phyloP scores from a whole-genome alignment of 768 basidiomycete genomes.

The Leccinellum luteum region DNA sequence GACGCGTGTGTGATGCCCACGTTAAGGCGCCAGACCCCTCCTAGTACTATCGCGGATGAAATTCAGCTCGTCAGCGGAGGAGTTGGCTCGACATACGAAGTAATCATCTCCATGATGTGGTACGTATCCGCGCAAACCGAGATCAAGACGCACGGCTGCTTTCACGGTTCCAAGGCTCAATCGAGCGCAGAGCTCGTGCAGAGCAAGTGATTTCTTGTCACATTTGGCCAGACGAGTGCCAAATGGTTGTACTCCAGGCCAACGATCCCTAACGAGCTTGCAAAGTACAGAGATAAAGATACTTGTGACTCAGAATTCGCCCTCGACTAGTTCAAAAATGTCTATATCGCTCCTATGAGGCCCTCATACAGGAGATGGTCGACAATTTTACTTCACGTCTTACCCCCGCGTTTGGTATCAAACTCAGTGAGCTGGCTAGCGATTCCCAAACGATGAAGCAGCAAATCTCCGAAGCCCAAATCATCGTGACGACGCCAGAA shows the following conservation, averaged over 20 bases:
- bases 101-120: too few relatives aligned
- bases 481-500: constrained; percentile 98
- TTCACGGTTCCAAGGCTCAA: constrained; percentile 86
- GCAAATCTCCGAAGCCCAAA: constrained; percentile 94
- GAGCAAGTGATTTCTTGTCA: constrained; percentile 87
- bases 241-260: constrained; percentile 28
- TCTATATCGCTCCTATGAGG: constrained; percentile 99
- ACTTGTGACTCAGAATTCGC: constrained; percentile 66
- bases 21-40: too few relatives aligned
- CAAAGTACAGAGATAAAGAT: constrained; percentile 79
- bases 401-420: constrained; percentile 58
- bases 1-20: too few relatives aligned
- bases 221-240: constrained; percentile 91
- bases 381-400: constrained; percentile 88
- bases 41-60: too few relatives aligned
- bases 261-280: constrained; percentile 86
- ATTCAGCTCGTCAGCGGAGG: too few relatives aligned
- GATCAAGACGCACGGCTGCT: constrained; percentile 42
- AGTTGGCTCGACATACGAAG: too few relatives aligned
- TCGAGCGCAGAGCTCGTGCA: too few relatives aligned
- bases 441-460: constrained; percentile 98
- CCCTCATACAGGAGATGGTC: constrained; percentile 98
- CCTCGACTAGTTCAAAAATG: constrained; percentile 89
- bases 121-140: too few relatives aligned
- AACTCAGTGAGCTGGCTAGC: constrained; percentile 92